Evolutionary conservation across 176 grass and related monocot genomes (phyloP), one percentile per base, ranked within the genome.

Genomic region (Poa annua): DNA sequence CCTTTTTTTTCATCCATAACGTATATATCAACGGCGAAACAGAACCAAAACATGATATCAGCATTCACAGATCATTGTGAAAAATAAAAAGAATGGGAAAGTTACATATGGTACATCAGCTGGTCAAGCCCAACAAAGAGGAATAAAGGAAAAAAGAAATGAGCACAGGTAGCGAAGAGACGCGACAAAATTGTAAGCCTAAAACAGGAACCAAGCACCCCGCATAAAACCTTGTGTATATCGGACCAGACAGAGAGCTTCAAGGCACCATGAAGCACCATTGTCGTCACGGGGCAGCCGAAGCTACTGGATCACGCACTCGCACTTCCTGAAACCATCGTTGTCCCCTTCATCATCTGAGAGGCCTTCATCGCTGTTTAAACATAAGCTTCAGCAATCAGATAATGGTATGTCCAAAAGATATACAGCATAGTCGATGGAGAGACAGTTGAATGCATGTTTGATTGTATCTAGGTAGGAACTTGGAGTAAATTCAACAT

Each of bases 261-360:
- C 59, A 24, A 54, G 15, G 17, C 53, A 11, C 42, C 52, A 49
- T 41, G 66, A 60, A 85, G 20, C 79, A 69, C 44, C 44, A 6
- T 52, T 42, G 3, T 51, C 39, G 21, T 25, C 47, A 47, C 10
- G 19, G 53, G 59, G 16, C 3, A 63, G 29, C 29, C 17, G 86
- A 75, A 77, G 75, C 79, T 80, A 97, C 85, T 93, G 91, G 32
- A 97, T 90, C 59, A 88, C 89, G 41, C 94, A 97, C 71, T 94
- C 92, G 5, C 94, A 97, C 85, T 89, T 94, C 80, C 89, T 92
- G 80, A 92, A 90, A 54, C 83, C 77, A 15, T 89, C 83, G 1
- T 80, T 80, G 61, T 90, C 89, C 32, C 32, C 80, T 35, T 97
- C 89, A 10, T 94, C 91, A 5, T 97, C 94, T 55, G 94, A 92